These are phyloP conservation scores for Pseudohalonectria lignicola DNA, from an alignment of 2,329 filamentous ascomycete genomes.

Conservation along the genomic window DNA sequence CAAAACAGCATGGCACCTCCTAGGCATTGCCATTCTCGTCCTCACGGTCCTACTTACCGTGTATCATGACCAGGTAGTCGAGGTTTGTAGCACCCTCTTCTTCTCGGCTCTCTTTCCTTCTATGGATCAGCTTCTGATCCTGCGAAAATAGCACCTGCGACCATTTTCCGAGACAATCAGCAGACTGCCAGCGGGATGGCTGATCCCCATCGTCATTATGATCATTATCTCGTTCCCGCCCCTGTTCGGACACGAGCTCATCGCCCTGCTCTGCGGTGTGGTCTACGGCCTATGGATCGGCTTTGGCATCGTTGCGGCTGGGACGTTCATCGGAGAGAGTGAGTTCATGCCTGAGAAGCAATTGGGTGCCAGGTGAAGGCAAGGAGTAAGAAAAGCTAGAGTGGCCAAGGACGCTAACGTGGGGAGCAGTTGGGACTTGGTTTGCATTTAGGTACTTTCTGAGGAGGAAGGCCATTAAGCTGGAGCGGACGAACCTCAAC, in stretches of 20 bases:
- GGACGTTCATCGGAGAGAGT: conserved; percentile 28
- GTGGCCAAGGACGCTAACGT: too few relatives aligned
- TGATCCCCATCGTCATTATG: conserved; percentile 26
- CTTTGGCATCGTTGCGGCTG: conserved; percentile 26
- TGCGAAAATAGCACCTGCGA: conserved; percentile 14
- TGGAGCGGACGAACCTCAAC: conserved; percentile 27
- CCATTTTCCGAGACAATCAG: conserved; percentile 25
- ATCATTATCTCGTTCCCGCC: conserved; percentile 28
- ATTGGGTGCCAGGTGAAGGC: too few relatives aligned
- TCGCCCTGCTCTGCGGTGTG: conserved; percentile 27
- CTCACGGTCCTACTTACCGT: conserved; percentile 21
- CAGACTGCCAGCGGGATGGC: conserved; percentile 23
- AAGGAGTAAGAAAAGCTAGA: too few relatives aligned
- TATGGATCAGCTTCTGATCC: too few relatives aligned
- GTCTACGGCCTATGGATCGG: conserved; percentile 29
- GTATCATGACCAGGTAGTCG: conserved; percentile 25
- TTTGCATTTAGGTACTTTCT: conserved; percentile 27
- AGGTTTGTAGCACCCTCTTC: conserved; percentile 11
- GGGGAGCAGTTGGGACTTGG: conserved; percentile 27
- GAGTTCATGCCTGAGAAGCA: too few relatives aligned
- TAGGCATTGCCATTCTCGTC: conserved; percentile 16
- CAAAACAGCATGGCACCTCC: conserved; percentile 14
- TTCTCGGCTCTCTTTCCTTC: too few relatives aligned
- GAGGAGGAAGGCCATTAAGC: conserved; percentile 20
- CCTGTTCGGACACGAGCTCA: conserved; percentile 28